Base-by-base conservation (phyloP, 495 filamentous ascomycete genomes). In the Neurospora sp. region DNA sequence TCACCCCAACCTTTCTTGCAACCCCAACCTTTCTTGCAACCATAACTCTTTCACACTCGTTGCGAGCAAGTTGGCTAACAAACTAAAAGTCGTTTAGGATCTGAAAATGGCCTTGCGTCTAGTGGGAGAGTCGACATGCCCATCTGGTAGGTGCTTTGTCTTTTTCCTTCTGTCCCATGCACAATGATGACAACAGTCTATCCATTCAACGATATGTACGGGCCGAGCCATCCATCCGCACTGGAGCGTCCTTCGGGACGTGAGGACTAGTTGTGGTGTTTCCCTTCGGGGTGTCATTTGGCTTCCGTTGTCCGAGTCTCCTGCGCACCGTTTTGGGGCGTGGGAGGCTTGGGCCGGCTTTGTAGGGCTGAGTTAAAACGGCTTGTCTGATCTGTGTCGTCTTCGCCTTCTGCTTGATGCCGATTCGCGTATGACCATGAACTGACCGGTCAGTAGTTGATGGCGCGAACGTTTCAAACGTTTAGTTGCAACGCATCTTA, bases 141-240 rank as follows among this genome's bases (percentile, higher is more conserved):
- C 59, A 27, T 39, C 27, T 65, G 27, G 53, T 65, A 65, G 53
- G 53, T 65, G 14, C 18, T 18, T 72, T 74, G 65, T 68, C 8
- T 37, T 47, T 69, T 73, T 70, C 41, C 71, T 68, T 69, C 18
- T 45, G 42, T 68, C 72, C 39, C 70, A 71, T 72, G 71, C 69
- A 81, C 85, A 81, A 92, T 92, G 95, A 98, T 97, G 94, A 97
- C 89, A 92, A 88, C 85, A 94, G 94, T 93, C 90, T 92, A 98
- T 98, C 95, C 95, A 98, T 98, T 98, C 95, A 91, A 96, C 88
- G 93, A 98, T 81, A 80, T 86, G 83, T 88, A 83, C 84, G 81
- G 76, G 83, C 92, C 91, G 87, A 93, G 87, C 85, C 88, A 89
- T 89, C 87, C 90, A 93, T 87, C 88, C 90, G 78, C 86, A 96